Percentiles rank a stretch among this genome's conserved stretches.
Conservation (phyloP, 2,329 filamentous ascomycete species). For the Apiospora saccharicola region DNA sequence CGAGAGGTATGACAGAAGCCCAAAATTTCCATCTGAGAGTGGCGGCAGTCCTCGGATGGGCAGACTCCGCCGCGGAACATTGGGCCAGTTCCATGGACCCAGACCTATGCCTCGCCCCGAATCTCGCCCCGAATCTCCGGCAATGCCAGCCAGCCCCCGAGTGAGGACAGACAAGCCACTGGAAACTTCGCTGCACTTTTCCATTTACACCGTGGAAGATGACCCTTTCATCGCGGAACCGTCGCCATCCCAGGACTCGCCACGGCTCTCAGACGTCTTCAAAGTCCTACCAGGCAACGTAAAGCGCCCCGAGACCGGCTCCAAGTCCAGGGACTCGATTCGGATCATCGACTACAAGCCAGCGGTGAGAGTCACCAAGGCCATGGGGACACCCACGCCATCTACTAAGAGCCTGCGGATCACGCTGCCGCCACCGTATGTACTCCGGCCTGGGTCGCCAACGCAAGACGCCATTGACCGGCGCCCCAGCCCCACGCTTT, state of each 20-base stretch:
- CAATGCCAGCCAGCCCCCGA: not conserved
- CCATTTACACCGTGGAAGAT: slow-evolving; percentile 30
- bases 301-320: not conserved
- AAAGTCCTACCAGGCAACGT: slow-evolving; percentile 35
- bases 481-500: slow-evolving; percentile 32
- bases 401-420: slow-evolving; percentile 29
- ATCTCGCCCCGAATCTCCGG: not conserved
- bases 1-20: slow-evolving; percentile 8
- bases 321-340: not conserved
- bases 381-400: slow-evolving; percentile 33
- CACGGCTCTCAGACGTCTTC: slow-evolving; percentile 40
- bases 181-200: slow-evolving; percentile 29
- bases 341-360: slow-evolving; percentile 22
- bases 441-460: slow-evolving; percentile 36
- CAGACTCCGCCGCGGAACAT: slow-evolving; percentile 25
- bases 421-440: slow-evolving; percentile 36
- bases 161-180: not conserved
- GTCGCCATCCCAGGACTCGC: slow-evolving; percentile 28
- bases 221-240: slow-evolving; percentile 38
- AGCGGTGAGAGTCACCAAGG: slow-evolving; percentile 23
- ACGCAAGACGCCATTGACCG: not conserved
- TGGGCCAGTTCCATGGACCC: slow-evolving; percentile 14
- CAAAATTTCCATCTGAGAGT: slow-evolving; percentile 27
- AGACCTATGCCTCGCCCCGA: slow-evolving; percentile 1
- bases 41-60: slow-evolving; percentile 29